phyloP scores from a whole-genome alignment of 306 rosid species.

The Vigna nakashimae region DNA sequence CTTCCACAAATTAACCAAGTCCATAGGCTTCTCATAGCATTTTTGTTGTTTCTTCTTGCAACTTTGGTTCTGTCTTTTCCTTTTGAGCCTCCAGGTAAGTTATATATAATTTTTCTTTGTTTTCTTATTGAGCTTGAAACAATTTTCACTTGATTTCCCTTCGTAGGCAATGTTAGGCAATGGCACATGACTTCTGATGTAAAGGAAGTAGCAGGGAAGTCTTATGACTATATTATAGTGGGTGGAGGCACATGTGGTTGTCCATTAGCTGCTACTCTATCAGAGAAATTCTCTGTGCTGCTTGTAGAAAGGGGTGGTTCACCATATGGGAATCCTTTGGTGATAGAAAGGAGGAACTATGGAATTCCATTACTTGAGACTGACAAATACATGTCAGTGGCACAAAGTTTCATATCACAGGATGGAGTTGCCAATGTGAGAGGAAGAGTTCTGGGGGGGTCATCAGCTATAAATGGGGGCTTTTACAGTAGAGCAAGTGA shows the following conservation, averaged over 20 bases:
- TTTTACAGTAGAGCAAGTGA: conserved; percentile 82
- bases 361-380: conserved; percentile 63
- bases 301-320: conserved; percentile 77
- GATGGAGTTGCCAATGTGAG: conserved; percentile 67
- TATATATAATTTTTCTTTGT: background rate
- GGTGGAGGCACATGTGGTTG: conserved; percentile 88
- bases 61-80: conserved; percentile 49
- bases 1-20: conserved; percentile 40
- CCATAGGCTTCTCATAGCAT: conserved; percentile 41
- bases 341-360: conserved; percentile 59
- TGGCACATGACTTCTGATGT: conserved; percentile 74
- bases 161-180: conserved; percentile 47
- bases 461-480: conserved; percentile 78
- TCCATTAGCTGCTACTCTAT: conserved; percentile 74
- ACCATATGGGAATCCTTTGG: conserved; percentile 68
- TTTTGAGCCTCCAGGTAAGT: conserved; percentile 56
- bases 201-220: conserved; percentile 64
- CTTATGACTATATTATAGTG: conserved; percentile 72
- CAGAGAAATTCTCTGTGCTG: conserved; percentile 70
- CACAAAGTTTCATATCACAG: conserved; percentile 69
- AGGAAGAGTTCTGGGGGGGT: conserved; percentile 89
- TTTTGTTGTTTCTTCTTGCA: conserved; percentile 47
- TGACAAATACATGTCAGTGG: conserved; percentile 61
- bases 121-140: conserved; percentile 12
- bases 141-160: background rate